Evolutionary conservation across 2,329 filamentous ascomycete genomes (phyloP), one percentile per base, ranked within the genome.

Genomic region (Pseudogymnoascus sp.): DNA sequence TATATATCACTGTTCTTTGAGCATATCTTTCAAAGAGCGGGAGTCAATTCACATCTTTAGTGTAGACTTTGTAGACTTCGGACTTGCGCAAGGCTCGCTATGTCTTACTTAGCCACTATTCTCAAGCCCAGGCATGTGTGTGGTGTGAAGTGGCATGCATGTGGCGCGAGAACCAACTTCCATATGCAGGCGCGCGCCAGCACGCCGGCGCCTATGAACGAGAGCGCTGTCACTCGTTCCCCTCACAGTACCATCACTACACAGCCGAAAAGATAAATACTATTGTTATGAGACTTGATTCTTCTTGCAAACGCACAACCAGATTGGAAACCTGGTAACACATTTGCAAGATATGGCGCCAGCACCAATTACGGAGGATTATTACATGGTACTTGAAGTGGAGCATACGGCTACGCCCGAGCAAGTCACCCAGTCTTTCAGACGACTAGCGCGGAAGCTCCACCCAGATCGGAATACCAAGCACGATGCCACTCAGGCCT

Each of bases 401-500:
- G 64, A 62, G 26, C 69, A 72, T 66, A 70, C 50, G 62, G 73
- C 72, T 59, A 65, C 67, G 6, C 16, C 33, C 10, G 67, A 73
- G 53, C 38, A 65, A 44, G 72, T 77, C 63, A 67, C 56, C 6
- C 66, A 63, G 62, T 72, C 74, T 3, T 76, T 76, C 62, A 71
- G 62, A 65, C 65, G 68, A n/a, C 68, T 76, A 56, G 75, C 75
- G 33, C 64, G 72, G 6, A 69, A 72, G 61, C 68, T 74, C n/a
- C 74, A 77, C 67, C 74, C 74, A 3, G 74, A 76, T 64, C 65
- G 70, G 7, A 75, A 74, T 65, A 5, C 63, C 4, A 69, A 65
- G 7, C 63, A 61, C 14, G 65, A 74, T 67, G 67, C 74, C 59
- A 76, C 73, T 21, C 65, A 70, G 67, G 68, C 68, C 63, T 76